Evolutionary conservation across 306 rosid species (phyloP).

Genomic region (Pueraria montana): DNA sequence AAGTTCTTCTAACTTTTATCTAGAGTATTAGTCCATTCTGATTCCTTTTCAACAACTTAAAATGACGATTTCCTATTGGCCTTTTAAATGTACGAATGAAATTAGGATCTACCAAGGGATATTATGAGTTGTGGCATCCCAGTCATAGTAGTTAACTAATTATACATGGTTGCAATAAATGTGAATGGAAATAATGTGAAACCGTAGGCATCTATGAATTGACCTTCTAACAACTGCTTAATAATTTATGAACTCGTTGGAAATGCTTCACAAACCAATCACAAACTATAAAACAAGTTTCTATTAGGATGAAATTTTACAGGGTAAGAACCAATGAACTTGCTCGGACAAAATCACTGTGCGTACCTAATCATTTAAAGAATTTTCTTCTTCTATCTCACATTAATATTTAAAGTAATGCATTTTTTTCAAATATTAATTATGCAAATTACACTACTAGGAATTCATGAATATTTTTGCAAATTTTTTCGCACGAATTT

Average conservation of each 20-base stretch:
- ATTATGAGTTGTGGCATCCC: too few relatives aligned
- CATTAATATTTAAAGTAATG: too few relatives aligned
- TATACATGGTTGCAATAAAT: conserved; percentile 1
- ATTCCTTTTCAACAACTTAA: too few relatives aligned
- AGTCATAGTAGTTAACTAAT: neutral
- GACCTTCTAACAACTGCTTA: conserved; percentile 10
- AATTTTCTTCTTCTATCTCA: too few relatives aligned
- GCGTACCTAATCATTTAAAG: conserved; percentile 5
- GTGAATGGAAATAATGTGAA: neutral
- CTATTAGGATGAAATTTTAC: neutral
- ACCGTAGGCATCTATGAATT: neutral
- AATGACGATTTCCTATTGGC: neutral
- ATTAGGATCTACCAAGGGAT: neutral
- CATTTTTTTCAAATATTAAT: too few relatives aligned
- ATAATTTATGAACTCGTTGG: neutral
- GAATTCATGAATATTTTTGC: too few relatives aligned
- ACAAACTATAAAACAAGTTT: neutral
- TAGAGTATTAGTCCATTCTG: too few relatives aligned
- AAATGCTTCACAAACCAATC: conserved; percentile 10
- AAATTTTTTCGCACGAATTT: too few relatives aligned
- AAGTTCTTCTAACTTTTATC: too few relatives aligned
- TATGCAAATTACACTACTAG: too few relatives aligned
- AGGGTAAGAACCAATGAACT: neutral
- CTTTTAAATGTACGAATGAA: neutral
- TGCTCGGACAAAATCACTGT: conserved; percentile 29